Percentiles rank a stretch among this genome's conserved stretches.
These are phyloP conservation scores for Colletotrichum gloeosporioides DNA, from an alignment of 2,329 filamentous ascomycete species.

Conservation along the genomic window DNA sequence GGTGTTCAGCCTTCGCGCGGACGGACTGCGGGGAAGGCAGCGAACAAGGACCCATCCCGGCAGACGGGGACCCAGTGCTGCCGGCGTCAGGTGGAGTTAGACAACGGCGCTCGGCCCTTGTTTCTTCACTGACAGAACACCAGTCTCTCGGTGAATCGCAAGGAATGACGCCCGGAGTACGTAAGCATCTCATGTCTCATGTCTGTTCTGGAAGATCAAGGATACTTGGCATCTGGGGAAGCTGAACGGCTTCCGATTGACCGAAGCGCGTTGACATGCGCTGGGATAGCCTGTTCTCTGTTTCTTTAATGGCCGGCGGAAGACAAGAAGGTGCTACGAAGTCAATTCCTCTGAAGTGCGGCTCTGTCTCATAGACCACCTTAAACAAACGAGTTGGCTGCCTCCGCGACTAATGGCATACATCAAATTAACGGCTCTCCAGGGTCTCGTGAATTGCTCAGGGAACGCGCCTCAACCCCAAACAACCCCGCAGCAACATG, in stretches of 20 bases:
- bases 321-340: not conserved
- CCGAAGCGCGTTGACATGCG: not conserved
- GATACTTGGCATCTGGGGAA: not conserved
- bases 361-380: not conserved
- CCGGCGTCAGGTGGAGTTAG: constrained; percentile 7
- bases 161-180: not conserved
- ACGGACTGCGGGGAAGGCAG: constrained; percentile 6
- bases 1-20: not conserved
- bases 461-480: not conserved
- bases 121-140: not conserved
- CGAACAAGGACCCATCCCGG: not conserved
- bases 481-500: not conserved
- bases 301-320: not conserved
- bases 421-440: not conserved
- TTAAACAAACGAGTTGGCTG: not conserved
- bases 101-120: constrained; percentile 1
- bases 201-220: not conserved
- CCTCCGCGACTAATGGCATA: not conserved
- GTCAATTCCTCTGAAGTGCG: not conserved
- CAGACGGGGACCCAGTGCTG: not conserved
- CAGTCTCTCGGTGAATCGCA: not conserved
- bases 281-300: not conserved
- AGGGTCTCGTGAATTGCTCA: not conserved
- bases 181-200: not conserved
- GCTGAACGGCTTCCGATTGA: not conserved